Base-by-base conservation (phyloP, 176 grass and related monocot species). In the Aechmea fasciata region DNA sequence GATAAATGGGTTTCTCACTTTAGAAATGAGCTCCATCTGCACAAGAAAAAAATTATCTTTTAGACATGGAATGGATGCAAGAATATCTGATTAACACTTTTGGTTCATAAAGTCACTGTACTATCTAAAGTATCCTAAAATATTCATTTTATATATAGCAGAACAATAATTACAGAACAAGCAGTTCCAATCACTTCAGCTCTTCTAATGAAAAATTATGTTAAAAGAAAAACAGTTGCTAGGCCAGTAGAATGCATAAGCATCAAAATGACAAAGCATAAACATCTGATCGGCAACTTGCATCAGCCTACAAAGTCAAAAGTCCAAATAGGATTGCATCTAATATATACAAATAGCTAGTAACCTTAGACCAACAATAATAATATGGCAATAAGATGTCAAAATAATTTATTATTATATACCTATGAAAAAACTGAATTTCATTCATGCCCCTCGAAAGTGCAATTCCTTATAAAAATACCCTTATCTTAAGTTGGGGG, bases 21-120 rank as follows among this genome's bases (percentile, higher is more conserved):
- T 97, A 11, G 94, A 88, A 65, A 97, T 93, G 47, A 97, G 89
- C 74, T 97, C 86, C 94, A 97, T 97, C 86, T 97, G 79, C 55
- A 78, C 4, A 51, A 83, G 47, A 14, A 55, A 81, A 50, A 50
- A 67, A 74, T 76, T 83, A 48, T 4, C 2, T 14, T n/a, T 9
- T 11, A 52, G 66, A 3, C 74, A 41, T 41, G 80, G 61, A 57
- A 67, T 52, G 59, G 64, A 74, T 18, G 2, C 0, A 20, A 9
- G 13, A 61, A n/a, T 61, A 61, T 18, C 55, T 61, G 7, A 61
- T 61, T 61, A 61, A 19, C 52, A 61, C 33, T 61, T 19, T 61
- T 9, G 55, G 9, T 19, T 10, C 55, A 61, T 19, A 61, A 61
- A 10, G 15, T 18, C 15, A 10, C 20, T 20, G 20, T 61, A 19